Evolutionary conservation across 805 yeast genomes (phyloP), one percentile per base, ranked within the genome.

Genomic region (Saccharomycopsis capsularis): DNA sequence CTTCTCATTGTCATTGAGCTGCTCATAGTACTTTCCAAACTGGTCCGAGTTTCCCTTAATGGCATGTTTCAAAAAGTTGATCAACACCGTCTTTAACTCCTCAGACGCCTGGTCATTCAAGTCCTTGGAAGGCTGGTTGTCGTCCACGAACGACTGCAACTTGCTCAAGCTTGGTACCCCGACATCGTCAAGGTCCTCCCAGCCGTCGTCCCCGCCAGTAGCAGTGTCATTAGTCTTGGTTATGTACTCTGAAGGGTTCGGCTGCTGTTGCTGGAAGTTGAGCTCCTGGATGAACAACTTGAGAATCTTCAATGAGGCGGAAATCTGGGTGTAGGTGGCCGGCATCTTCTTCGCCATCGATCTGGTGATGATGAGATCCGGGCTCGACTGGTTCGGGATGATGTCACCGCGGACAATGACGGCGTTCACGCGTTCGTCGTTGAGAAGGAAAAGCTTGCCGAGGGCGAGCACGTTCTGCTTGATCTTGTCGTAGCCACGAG

Each of bases 371-470:
- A 91, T 89, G n/a, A 77, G 57, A 48, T 79, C 84, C 0, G 75
- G 73, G 15, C 71, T 70, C 1, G 62, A 58, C 4, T 69, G 67
- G 40, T 68, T 66, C 2, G 85, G 81, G 25, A 84, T 66, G 30
- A 81, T 66, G 53, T 88, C 88, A n/a, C 95, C 97, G 55, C 88
- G 76, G 0, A 90, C 95, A 3, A 65, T 51, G 3, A 87, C 60
- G 0, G 60, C 51, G 27, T 70, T 69, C 2, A 89, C 61, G 7
- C 80, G 65, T 1, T 67, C 60, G 51, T 83, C 86, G 18, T 73
- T 67, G n/a, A 83, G 64, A 25, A 76, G 68, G 58, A 73, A 88
- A 1, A 93, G 67, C 48, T 76, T 76, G 29, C 79, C 80, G 37
- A 93, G 69, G 0, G 96, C 96, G 25, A 75, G 60, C n/a, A 85